Evolutionary conservation across 2,329 filamentous ascomycete species (phyloP), one percentile per base, ranked within the genome.

Genomic region (Neopestalotiopsis sp.): DNA sequence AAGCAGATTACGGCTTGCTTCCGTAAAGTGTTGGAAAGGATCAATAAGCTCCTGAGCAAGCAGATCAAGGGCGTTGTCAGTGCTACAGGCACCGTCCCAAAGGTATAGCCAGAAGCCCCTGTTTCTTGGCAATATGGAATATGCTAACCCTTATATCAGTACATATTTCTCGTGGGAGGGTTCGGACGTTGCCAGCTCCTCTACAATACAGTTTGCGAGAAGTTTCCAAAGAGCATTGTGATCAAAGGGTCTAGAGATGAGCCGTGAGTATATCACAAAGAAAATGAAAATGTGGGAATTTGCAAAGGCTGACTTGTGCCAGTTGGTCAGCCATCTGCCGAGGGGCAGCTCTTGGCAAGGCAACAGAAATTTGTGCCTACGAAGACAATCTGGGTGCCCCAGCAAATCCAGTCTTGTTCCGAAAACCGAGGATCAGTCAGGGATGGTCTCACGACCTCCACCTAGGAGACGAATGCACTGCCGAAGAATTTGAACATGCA

Each of bases 241-340:
- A 59, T 59, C 30, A 59, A 59, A 34, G 57, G 57, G 13, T 13
- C 57, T 1, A 24, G 57, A 30, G 57, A 59, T 34, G 57, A 59
- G 30, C 57, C 57, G 57, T 59, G 6, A 34, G 57, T 59, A 30
- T 12, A 59, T 28, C 9, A 17, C 24, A 59, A 2, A 24, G 17
- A 7, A 59, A 13, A 17, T 30, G 4, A 12, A 14, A 7, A 20
- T 13, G 24, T 59, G 12, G 13, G 57, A 13, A 10, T 38, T 24
- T 12, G 30, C 10, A 17, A 14, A 59, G 24, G 24, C 57, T 59
- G 57, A 59, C 17, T 30, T 13, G 24, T 34, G 13, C 14, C 30
- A 59, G 60, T 13, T 63, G 60, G 60, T 63, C 60, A 7, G 60
- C 60, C 20, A 24, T 63, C 12, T 63, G 60, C 34, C 60, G 38